Base-by-base conservation (phyloP, 2,329 filamentous ascomycete species). In the Apiospora koreana region DNA sequence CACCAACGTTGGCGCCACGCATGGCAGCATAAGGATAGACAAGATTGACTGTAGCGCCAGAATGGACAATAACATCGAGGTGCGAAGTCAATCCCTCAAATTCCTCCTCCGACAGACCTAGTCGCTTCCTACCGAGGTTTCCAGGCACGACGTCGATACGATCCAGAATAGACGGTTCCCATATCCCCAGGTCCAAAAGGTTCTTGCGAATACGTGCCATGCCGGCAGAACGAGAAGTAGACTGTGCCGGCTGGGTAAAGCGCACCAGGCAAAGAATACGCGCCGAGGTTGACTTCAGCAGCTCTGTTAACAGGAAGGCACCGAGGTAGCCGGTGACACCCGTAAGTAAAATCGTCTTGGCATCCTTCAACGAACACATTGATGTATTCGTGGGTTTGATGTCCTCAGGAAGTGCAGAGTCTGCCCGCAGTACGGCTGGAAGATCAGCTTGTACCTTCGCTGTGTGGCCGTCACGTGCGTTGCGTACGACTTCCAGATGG, bases 1-100 rank as follows among this genome's bases (percentile, higher is more conserved):
- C 93, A n/a, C 89, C 89, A 2, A 95, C 91, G 74, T 95, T 95
- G 70, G 92, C 88, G 67, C 87, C 88, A 68, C 92, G 87, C 74
- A 95, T 83, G 0, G 92, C 91, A 54, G 93, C 93, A 74, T 95
- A 95, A 0, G 93, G 93, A 74, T 95, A 95, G 0, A 95, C 92
- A 66, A 95, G 83, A 77, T 94, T 94, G 76, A 95, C 93, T 0
- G 91, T 93, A 6, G 93, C 93, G 35, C 90, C 93, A 45, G 92
- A 91, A 77, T 95, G 93, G 1, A 95, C 85, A 70, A 95, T 91
- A 45, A 94, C 92, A 72, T 95, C 86, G 0, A 93, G 85, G 8
- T 89, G 87, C 14, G 83, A 80, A 1, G 90, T 90, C 9, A 95
- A 84, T 38, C 90, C 85, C 31, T 91, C 86, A 74, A 94, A 95